Evolutionary conservation across 208 protist genomes (phyloP), one percentile per base, ranked within the genome.

Genomic region (Herpetomonas tarakana): DNA sequence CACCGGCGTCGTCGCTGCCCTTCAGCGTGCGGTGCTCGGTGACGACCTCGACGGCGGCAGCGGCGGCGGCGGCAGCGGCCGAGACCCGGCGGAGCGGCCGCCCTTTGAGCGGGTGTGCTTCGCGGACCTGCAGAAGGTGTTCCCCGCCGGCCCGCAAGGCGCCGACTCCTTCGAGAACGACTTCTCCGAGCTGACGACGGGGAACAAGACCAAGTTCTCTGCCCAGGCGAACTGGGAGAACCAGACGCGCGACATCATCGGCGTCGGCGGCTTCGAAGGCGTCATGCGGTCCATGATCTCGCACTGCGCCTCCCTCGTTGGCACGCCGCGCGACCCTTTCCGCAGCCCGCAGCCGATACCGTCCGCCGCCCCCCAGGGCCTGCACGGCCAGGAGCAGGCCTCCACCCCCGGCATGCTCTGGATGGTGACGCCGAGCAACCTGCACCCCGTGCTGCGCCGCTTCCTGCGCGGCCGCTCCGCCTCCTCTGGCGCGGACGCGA

Each of bases 31-130:
- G 3, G 68, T 93, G 18, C 74, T 95, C 16, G 81, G 81, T 16
- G 52, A 25, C 19, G 19, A 68, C 29, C 41, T 3, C 18, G 51
- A 45, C 18, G 50, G 63, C 4, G 47, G 47, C 21, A 27, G 12
- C 16, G 27, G 6, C 44, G 29, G 30, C 29, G 19, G 21, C 1
- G n/a, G 39, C 22, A 35, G 21, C 16, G 44, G 35, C 11, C n/a
- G 39, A 1, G 4, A 31, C 24, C 16, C 55, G 12, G 35, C 58
- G 30, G 52, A 25, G 31, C 62, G 59, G 24, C 62, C 76, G 2
- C 69, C 66, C 22, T 63, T 85, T 26, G 86, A 95, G 74, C 83
- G 89, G 3, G 78, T 95, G n/a, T 95, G 83, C 74, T 92, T 95
- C 44, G 85, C 81, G 11, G 86, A 95, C 52, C 12, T 95, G 12